phyloP scores from a whole-genome alignment of 805 yeast genomes.

The Nakazawaea sp. region DNA sequence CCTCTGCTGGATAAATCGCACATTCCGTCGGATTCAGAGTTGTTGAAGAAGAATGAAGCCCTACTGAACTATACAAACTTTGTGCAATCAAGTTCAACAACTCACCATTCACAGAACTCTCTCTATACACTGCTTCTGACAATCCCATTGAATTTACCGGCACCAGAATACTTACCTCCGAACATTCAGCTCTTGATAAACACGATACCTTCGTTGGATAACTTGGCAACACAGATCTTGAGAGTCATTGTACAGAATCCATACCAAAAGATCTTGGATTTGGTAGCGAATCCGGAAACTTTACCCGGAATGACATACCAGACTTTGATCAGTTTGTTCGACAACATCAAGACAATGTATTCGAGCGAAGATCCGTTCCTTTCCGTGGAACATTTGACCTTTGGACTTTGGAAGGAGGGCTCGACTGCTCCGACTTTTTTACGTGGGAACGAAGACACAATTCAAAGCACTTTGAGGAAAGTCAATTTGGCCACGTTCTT shows the following conservation, averaged over 20 bases:
- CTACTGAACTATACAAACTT: constrained; percentile 10
- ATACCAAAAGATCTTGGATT: constrained; percentile 65
- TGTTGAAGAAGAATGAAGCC: constrained; percentile 18
- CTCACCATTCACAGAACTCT: constrained; percentile 14
- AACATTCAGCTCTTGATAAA: constrained; percentile 60
- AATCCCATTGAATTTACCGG: constrained; percentile 49
- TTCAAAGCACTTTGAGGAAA: constrained; percentile 65
- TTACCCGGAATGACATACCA: constrained; percentile 59
- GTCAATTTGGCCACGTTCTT: constrained; percentile 84
- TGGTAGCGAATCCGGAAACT: constrained; percentile 61
- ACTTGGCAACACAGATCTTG: constrained; percentile 73
- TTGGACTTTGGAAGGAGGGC: constrained; percentile 66
- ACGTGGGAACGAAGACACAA: constrained; percentile 53
- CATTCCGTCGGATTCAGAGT: constrained; percentile 27
- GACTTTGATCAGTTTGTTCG: constrained; percentile 68
- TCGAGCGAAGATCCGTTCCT: constrained; percentile 67
- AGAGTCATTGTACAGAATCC: constrained; percentile 68
- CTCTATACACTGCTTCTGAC: constrained; percentile 50
- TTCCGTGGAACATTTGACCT: constrained; percentile 61
- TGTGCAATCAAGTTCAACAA: constrained; percentile 10
- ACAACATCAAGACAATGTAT: constrained; percentile 66
- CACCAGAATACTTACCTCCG: constrained; percentile 49
- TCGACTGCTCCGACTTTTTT: constrained; percentile 49
- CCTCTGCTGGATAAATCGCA: constrained; percentile 1
- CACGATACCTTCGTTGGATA: constrained; percentile 72